Conservation (phyloP, 768 basidiomycete species). For the Pleurotus giganteus region DNA sequence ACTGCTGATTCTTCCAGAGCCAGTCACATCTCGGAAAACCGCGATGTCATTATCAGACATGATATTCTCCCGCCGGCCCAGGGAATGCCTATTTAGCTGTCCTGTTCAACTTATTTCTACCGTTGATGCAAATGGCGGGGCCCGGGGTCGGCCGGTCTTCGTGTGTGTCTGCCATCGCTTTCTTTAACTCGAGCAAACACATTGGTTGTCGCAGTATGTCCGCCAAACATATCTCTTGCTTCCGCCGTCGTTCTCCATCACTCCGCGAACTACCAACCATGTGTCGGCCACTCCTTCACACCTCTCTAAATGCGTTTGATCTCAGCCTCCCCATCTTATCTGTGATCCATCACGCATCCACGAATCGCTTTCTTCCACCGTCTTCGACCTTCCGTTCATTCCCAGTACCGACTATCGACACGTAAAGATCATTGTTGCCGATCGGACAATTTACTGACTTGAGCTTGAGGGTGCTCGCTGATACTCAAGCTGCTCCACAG, state of each 20-base stretch:
- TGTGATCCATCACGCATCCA: neutral
- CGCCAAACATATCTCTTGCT: slow-evolving; percentile 7
- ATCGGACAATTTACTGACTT: neutral
- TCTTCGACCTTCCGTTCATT: neutral
- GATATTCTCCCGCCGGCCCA: slow-evolving; percentile 9
- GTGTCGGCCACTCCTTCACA: neutral
- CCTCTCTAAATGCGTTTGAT: neutral
- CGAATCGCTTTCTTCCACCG: neutral
- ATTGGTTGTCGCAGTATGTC: slow-evolving; percentile 10
- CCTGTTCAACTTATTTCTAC: neutral
- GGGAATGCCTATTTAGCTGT: neutral
- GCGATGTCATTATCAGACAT: neutral
- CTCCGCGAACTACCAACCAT: slow-evolving; percentile 4
- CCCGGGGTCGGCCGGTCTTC: neutral
- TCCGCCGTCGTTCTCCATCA: slow-evolving; percentile 2
- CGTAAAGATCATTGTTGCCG: slow-evolving; percentile 6
- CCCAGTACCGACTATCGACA: neutral
- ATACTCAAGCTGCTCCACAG: neutral
- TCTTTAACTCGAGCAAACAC: neutral
- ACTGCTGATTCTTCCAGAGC: neutral
- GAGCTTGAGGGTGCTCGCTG: slow-evolving; percentile 7
- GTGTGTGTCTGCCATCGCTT: neutral
- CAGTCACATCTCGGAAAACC: neutral
- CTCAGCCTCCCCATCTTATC: slow-evolving; percentile 5
- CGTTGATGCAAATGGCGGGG: neutral